These are phyloP conservation scores for Orbilia javanica DNA, from an alignment of 2,329 filamentous ascomycete genomes.

Conservation along the genomic window DNA sequence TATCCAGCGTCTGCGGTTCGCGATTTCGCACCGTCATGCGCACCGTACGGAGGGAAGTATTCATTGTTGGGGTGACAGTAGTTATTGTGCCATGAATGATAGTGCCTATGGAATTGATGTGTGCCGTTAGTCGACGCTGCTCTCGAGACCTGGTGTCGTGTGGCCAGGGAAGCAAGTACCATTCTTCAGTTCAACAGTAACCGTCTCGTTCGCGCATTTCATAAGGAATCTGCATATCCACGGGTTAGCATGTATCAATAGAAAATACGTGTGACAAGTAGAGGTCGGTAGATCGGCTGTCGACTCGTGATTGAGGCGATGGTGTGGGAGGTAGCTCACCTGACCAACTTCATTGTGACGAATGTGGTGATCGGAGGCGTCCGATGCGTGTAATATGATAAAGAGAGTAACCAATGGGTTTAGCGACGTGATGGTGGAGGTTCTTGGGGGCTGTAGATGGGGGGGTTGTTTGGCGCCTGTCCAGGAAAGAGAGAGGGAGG, in stretches of 20 bases:
- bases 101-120: constrained; percentile 74
- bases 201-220: constrained; percentile 99
- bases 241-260: constrained; percentile 47
- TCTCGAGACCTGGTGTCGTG: constrained; percentile 11
- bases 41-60: constrained; percentile 92
- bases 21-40: constrained; percentile 95
- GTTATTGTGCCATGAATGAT: constrained; percentile 97
- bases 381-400: constrained; percentile 33
- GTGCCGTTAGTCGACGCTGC: constrained; percentile 37
- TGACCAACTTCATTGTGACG: constrained; percentile 91
- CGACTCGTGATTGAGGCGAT: constrained; percentile 34
- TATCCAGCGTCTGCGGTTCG: constrained; percentile 87
- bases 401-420: constrained; percentile 23
- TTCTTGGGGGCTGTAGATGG: constrained; percentile 7
- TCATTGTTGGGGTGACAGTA: constrained; percentile 97
- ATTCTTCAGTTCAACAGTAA: constrained; percentile 98
- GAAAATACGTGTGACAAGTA: constrained; percentile 63
- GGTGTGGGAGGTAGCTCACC: constrained; percentile 69
- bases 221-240: constrained; percentile 82
- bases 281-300: constrained; percentile 50
- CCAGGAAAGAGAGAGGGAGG: not conserved
- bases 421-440: constrained; percentile 24
- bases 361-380: constrained; percentile 27
- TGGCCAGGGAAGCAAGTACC: constrained; percentile 69
- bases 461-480: constrained; percentile 19